A percentile compares a stretch with the other conserved stretches of the same genome.
phyloP scores from a whole-genome alignment of 2,329 filamentous ascomycete genomes.

The Paecilomyces sp. region DNA sequence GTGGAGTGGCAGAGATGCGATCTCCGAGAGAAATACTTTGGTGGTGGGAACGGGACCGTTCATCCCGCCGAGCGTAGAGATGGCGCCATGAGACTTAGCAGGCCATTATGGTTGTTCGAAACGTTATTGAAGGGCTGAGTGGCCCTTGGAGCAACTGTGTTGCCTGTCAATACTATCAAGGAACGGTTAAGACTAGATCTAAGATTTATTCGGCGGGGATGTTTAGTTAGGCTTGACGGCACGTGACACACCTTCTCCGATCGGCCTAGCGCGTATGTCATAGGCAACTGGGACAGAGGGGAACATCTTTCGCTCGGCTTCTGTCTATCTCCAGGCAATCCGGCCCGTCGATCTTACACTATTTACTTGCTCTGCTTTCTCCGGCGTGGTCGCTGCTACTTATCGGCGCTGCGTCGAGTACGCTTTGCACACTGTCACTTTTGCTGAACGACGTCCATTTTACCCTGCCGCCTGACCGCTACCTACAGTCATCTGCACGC shows the following conservation, averaged over 20 bases:
- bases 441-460: not conserved
- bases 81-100: not conserved
- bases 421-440: not conserved
- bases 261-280: conserved; percentile 29
- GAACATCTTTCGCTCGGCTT: conserved; percentile 10
- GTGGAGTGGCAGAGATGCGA: conserved; percentile 46
- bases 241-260: conserved; percentile 25
- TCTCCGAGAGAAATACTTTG: conserved; percentile 57
- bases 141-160: not conserved
- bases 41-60: conserved; percentile 57
- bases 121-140: not conserved
- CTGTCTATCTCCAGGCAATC: conserved; percentile 12
- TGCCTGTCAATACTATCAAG: not conserved
- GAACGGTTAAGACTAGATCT: not conserved
- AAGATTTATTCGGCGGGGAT: conserved; percentile 4
- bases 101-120: not conserved
- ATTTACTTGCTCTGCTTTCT: conserved; percentile 3
- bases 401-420: not conserved
- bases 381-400: conserved; percentile 4
- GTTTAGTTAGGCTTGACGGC: conserved; percentile 6
- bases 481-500: not conserved
- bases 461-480: not conserved
- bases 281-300: conserved; percentile 20
- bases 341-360: conserved; percentile 6
- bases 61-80: conserved; percentile 11